phyloP scores from a whole-genome alignment of 176 grass and related monocot genomes.

The Carex myosuroides region DNA sequence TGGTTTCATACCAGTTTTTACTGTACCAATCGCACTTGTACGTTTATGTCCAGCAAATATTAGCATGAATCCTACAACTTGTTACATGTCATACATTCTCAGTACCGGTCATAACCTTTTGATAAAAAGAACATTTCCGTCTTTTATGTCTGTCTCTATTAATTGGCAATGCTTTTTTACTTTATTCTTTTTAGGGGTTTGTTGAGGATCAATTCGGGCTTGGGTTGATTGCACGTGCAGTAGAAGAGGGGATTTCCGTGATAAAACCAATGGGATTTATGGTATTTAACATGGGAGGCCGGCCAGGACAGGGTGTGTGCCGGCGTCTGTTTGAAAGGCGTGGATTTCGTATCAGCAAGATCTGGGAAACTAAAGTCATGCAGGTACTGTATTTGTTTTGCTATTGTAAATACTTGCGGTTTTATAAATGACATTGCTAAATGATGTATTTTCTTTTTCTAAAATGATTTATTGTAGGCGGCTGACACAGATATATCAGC shows the following conservation, averaged over 20 bases:
- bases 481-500: slow-evolving; percentile 97
- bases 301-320: slow-evolving; percentile 95
- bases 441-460: not conserved
- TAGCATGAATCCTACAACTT: not conserved
- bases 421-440: not conserved
- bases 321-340: slow-evolving; percentile 79
- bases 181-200: slow-evolving; percentile 51
- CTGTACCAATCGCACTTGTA: not conserved
- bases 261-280: slow-evolving; percentile 97
- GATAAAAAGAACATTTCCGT: not conserved
- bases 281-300: slow-evolving; percentile 96
- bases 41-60: not conserved
- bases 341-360: slow-evolving; percentile 79
- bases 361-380: slow-evolving; percentile 99
- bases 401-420: not conserved
- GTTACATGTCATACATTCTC: not conserved
- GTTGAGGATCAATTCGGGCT: slow-evolving; percentile 97
- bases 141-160: slow-evolving; percentile 16
- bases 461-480: slow-evolving; percentile 46
- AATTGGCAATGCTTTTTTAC: slow-evolving; percentile 4
- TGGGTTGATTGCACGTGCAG: slow-evolving; percentile 92
- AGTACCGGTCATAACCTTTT: not conserved
- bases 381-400: slow-evolving; percentile 43
- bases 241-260: slow-evolving; percentile 96
- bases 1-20: not conserved